A percentile compares a stretch with the other conserved stretches of the same genome.
Conservation (phyloP, 2,329 filamentous ascomycete genomes). For the Talaromyces sp. region DNA sequence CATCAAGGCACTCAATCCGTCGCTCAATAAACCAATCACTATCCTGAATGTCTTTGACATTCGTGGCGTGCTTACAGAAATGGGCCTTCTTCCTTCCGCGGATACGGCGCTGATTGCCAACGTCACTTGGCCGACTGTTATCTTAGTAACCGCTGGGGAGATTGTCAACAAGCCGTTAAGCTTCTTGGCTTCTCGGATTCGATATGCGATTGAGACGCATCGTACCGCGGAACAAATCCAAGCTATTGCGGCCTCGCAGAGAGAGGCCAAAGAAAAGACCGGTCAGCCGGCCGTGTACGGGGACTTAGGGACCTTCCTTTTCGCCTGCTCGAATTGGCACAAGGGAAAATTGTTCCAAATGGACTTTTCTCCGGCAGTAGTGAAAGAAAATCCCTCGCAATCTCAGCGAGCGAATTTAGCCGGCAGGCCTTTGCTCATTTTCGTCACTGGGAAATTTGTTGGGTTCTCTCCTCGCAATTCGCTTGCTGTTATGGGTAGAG, state of each 20-base stretch:
- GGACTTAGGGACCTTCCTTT: constrained; percentile 29
- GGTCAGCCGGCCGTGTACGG: constrained; percentile 33
- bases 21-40: constrained; percentile 31
- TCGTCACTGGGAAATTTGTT: not conserved
- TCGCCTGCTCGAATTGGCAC: constrained; percentile 42
- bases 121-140: constrained; percentile 2
- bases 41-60: constrained; percentile 42
- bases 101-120: constrained; percentile 27
- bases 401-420: not conserved
- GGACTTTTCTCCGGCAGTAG: constrained; percentile 36
- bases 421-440: constrained; percentile 18
- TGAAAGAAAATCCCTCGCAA: constrained; percentile 10
- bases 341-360: constrained; percentile 35
- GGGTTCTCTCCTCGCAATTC: constrained; percentile 22
- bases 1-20: constrained; percentile 24
- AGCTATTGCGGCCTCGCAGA: constrained; percentile 19
- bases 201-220: constrained; percentile 21
- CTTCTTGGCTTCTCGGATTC: constrained; percentile 18
- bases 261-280: not conserved
- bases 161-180: constrained; percentile 18
- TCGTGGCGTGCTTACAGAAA: constrained; percentile 31
- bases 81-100: constrained; percentile 24
- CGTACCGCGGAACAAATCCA: constrained; percentile 22
- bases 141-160: constrained; percentile 6
- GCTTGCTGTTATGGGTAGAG: constrained; percentile 30